Conservation (phyloP, 805 yeast species). For the Candida chauliodis region DNA sequence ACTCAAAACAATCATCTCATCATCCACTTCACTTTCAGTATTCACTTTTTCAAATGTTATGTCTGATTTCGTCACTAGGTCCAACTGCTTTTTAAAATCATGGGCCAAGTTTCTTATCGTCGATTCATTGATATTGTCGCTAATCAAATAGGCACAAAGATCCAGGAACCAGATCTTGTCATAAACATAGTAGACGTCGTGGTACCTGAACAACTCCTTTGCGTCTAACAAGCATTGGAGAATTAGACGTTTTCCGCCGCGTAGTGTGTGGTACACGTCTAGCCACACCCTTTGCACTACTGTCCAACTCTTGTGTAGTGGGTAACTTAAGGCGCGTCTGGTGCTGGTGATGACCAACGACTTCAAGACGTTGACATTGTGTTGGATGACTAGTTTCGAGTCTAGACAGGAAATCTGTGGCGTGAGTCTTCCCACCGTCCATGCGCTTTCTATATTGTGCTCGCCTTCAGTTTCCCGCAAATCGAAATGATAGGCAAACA, state of each 20-base stretch:
- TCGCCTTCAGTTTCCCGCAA: constrained; percentile 67
- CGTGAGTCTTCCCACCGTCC: constrained; percentile 85
- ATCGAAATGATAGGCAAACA: constrained; percentile 77
- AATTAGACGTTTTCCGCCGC: constrained; percentile 67
- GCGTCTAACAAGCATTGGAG: constrained; percentile 56
- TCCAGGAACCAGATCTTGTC: constrained; percentile 76
- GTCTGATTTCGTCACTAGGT: constrained; percentile 36
- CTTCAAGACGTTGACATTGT: constrained; percentile 37
- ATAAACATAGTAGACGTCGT: constrained; percentile 82
- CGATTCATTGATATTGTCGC: constrained; percentile 56
- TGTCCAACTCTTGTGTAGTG: constrained; percentile 70
- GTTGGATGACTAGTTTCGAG: constrained; percentile 41
- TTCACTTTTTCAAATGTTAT: constrained; percentile 54
- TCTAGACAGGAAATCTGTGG: constrained; percentile 80
- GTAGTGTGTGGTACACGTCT: constrained; percentile 62
- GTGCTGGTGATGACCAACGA: constrained; percentile 59
- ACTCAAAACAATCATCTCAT: constrained; percentile 38
- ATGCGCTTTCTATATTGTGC: constrained; percentile 80
- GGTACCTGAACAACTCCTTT: constrained; percentile 74
- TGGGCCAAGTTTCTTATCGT: constrained; percentile 62
- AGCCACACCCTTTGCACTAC: constrained; percentile 65
- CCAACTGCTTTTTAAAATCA: constrained; percentile 50
- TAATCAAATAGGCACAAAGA: constrained; percentile 67
- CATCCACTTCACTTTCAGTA: constrained; percentile 8
- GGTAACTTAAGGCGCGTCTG: constrained; percentile 74